Base-by-base conservation (phyloP, 495 filamentous ascomycete species). In the Elaphomyces granulatus region DNA sequence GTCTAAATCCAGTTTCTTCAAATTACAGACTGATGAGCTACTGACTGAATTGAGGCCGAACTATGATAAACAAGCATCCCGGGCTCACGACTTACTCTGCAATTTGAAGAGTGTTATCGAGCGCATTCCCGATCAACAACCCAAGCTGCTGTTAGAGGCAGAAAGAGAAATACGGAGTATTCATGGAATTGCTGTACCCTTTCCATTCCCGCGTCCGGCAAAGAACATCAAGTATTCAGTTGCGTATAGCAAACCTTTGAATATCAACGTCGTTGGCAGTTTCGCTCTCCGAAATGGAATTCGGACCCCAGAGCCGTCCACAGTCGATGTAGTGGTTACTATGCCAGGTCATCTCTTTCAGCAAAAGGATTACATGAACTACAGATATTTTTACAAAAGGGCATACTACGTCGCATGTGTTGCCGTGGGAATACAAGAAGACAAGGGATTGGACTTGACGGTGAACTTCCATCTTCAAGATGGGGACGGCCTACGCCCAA, bases 381-480 rank as follows among this genome's bases (percentile, higher is more conserved):
- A 87, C 60, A 72, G 90, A 44, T 98, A 88, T 57, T 95, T 96
- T 51, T 80, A 95, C 59, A 94, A 95, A 55, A 64, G 88, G 40
- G 84, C 90, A 3, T 96, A 86, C 51, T 96, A 93, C 46, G 59
- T 98, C 19, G 83, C 87, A 26, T 81, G 77, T 45, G 55, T 96
- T 41, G 77, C 83, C 2, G 73, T 74, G 20, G 72, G 70, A 3
- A 63, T 98, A 15, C 74, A 73, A 40, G 66, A 73, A 18, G 56
- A 67, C 0, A 54, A 74, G 19, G n/a, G n/a, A n/a, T 47, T 68
- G 4, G 60, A 59, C 1, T 65, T 80, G 37, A 63, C 74, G 4
- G 37, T 86, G 18, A 66, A 62, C 1, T 94, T 80, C 62, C 64
- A 68, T 15, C 63, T 72, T 46, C 66, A 87, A 18, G 75, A 88